Evolutionary conservation across 192 early-diverging fungal genomes (phyloP).

Genomic region (Anaeromyces robustus): DNA sequence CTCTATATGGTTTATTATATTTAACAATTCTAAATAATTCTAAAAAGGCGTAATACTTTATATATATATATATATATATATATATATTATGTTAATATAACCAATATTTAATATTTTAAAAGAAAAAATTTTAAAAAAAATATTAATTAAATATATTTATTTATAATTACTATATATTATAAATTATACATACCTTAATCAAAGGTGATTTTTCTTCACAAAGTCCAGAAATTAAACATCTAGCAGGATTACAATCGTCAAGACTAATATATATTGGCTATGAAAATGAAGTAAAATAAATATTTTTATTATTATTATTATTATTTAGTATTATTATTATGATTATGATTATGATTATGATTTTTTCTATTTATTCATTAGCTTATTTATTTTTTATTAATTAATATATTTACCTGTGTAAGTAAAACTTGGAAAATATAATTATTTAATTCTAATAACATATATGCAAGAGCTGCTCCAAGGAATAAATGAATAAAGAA

Average conservation of each 20-base stretch:
- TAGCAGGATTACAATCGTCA: neutral
- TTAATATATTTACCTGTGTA: neutral
- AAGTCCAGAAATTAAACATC: neutral
- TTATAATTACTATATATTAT: no score
- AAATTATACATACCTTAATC: neutral
- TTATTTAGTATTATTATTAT: no score
- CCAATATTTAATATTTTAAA: no score
- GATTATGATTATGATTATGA: neutral
- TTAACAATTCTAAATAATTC: neutral
- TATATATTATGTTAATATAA: no score
- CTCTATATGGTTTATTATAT: neutral
- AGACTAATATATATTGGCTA: neutral
- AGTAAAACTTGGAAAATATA: neutral
- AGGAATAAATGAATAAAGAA: neutral
- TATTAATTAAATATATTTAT: no score
- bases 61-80: no score
- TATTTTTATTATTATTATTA: no score
- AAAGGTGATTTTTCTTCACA: neutral
- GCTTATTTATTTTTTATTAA: no score
- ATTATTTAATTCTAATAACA: neutral
- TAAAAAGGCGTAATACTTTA: neutral
- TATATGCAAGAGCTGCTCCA: neutral
- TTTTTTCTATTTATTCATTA: neutral
- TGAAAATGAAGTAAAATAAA: no score
- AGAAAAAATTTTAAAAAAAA: no score